Conservation (phyloP, 495 filamentous ascomycete genomes). For the Aspergillus cristatus region DNA sequence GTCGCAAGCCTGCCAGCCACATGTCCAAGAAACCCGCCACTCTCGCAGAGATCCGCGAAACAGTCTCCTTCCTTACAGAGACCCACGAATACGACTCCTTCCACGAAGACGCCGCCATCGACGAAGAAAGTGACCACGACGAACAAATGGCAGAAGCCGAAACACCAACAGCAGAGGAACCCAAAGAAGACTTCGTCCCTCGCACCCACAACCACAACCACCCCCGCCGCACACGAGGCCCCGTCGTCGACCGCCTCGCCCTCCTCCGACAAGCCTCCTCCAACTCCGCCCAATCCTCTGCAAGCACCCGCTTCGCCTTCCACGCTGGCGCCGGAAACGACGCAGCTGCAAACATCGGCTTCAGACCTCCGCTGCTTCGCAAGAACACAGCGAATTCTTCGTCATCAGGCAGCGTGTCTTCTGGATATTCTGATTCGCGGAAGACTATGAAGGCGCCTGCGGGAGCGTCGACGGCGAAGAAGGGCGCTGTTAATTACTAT, state of each 20-base stretch:
- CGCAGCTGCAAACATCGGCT: constrained; percentile 35
- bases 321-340: constrained; percentile 29
- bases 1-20: constrained; percentile 49
- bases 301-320: constrained; percentile 52
- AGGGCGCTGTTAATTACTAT: constrained; percentile 74
- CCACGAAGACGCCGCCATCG: constrained; percentile 33
- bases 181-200: constrained; percentile 20
- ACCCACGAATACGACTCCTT: constrained; percentile 52
- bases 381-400: constrained; percentile 60
- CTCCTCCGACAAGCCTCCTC: constrained; percentile 60
- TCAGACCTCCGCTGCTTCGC: constrained; percentile 64
- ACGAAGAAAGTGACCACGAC: constrained; percentile 27
- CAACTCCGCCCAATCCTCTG: constrained; percentile 36
- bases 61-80: constrained; percentile 72
- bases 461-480: constrained; percentile 52
- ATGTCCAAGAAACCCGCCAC: constrained; percentile 55
- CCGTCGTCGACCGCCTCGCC: constrained; percentile 71
- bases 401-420: constrained; percentile 19
- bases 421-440: constrained; percentile 26
- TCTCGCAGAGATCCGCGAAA: constrained; percentile 70
- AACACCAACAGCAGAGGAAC: constrained; percentile 19
- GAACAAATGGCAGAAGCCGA: constrained; percentile 31
- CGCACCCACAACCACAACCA: constrained; percentile 29
- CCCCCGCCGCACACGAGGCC: constrained; percentile 40
- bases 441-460: constrained; percentile 28